Base-by-base conservation (phyloP, 108 stramenopile species). In the Cyclotella cryptica region DNA sequence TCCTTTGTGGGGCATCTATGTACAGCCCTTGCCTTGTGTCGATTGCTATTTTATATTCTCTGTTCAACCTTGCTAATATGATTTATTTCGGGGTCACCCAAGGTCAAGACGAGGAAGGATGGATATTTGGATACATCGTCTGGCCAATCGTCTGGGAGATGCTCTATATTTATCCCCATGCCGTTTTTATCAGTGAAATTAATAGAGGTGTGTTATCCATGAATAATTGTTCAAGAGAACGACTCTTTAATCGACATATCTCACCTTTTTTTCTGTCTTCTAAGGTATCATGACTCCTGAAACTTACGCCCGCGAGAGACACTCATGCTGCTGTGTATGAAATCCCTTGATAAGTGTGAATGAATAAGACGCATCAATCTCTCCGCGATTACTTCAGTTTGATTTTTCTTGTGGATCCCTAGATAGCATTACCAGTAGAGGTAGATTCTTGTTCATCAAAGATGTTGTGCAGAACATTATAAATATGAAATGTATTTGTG, bases 141-240 rank as follows among this genome's bases (percentile, higher is more conserved):
- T 61, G 24, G 28, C 71, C 71, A 47, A 29, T 49, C 27, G n/a
- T 71, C 19, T 71, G 54, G 55, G 21, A 30, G 41, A 10, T 58
- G 39, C 19, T 71, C 21, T 58, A 40, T 17, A 71, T 71, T 26
- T 74, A 74, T 30, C 72, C 72, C 40, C 72, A 74, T 54, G 57
- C 57, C 5, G 62, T 74, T 12, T 74, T 74, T 19, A 47, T 64
- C 15, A 42, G 30, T 40, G 72, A 74, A 26, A 46, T 74, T 24
- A 45, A 64, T 21, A 65, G 13, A 27, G 55, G 55, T 58, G 26
- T 2, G 55, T 58, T 27, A 58, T 51, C 49, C 4, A 3, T 28
- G 24, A 58, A 58, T 24, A 58, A 3, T 4, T 14, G 55, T 58
- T 58, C 55, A 9, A 17, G n/a, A 3, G 15, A n/a, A 49, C 26